Evolutionary conservation across 2,329 filamentous ascomycete genomes (phyloP), one percentile per base, ranked within the genome.

Genomic region (Thelonectria blattea): DNA sequence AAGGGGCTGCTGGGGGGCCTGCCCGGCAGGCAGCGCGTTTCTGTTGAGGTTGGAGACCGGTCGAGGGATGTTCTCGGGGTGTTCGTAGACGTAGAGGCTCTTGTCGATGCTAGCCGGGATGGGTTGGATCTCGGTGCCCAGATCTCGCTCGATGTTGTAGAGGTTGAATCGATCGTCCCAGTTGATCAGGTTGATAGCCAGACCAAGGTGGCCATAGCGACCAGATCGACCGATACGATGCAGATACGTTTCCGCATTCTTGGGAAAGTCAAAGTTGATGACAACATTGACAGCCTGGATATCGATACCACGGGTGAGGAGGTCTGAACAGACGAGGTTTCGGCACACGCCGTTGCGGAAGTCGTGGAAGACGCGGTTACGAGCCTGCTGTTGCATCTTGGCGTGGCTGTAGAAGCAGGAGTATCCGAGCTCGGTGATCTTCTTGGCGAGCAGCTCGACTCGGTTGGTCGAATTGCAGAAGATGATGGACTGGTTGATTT

Each of bases 401-500:
- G 95, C 95, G 77, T 99, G 95, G 69, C 94, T 98, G 81, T 99
- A 99, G 81, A 98, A 99, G 81, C 95, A 99, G 1, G 95, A 99
- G 80, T 99, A 99, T 66, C 95, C 95, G 66, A 99, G 87, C 77
- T 99, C 96, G 49, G 96, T 99, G 73, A 99, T 99, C 79, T 99
- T 99, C 85, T 99, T 99, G 52, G 95, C 95, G 24, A 99, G 86
- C 54, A 99, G 85, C 79, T 99, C 95, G 62, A 99, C 95, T 67
- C 95, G 92, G 78, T 98, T 98, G 55, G 95, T 99, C 42, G 95
- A 99, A 80, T 99, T 99, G 81, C 95, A 99, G 82, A 99, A 99
- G 76, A 99, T 99, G 81, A 99, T 99, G 64, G 96, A 99, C 82
- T 99, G 95, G 80, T 99, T 99, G 81, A 99, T 99, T 79, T 99